These are phyloP conservation scores for Bothriochloa decipiens DNA, from an alignment of 176 grass and related monocot species.

Conservation along the genomic window DNA sequence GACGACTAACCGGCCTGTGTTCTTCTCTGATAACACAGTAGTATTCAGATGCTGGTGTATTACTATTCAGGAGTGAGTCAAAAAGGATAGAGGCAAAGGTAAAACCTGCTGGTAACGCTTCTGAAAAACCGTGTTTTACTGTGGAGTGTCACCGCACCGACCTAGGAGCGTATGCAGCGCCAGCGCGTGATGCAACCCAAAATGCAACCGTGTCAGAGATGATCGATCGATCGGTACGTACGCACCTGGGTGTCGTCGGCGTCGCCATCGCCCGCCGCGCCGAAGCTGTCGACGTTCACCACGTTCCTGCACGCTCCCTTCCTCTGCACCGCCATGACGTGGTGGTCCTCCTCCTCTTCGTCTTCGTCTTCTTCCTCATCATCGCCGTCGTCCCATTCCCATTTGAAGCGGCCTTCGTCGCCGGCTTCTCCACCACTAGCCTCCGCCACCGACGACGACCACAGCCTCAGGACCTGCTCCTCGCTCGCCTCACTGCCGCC, in stretches of 20 bases:
- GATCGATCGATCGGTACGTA: neutral
- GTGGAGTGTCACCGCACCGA: neutral
- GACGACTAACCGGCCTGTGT: neutral
- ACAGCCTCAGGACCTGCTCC: neutral
- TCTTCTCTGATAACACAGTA: neutral
- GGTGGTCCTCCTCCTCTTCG: fast-evolving
- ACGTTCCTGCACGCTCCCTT: constrained; percentile 42
- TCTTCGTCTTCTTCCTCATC: neutral
- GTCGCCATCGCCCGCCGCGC: constrained; percentile 66
- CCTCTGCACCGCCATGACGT: neutral
- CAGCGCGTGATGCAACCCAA: neutral
- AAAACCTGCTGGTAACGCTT: constrained; percentile 3
- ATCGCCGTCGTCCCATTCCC: neutral
- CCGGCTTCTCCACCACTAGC: neutral
- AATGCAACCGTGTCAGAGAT: neutral
- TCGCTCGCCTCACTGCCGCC: neutral
- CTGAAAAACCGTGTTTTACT: neutral
- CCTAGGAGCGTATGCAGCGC: neutral
- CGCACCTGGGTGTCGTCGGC: constrained; percentile 83
- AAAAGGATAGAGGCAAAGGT: neutral
- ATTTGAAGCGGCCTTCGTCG: neutral
- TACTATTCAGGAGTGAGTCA: neutral
- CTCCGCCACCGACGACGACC: neutral
- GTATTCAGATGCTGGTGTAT: neutral
- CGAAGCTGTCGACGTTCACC: constrained; percentile 84